phyloP scores from a whole-genome alignment of 129 eudicot genomes.

The Erigeron canadensis region DNA sequence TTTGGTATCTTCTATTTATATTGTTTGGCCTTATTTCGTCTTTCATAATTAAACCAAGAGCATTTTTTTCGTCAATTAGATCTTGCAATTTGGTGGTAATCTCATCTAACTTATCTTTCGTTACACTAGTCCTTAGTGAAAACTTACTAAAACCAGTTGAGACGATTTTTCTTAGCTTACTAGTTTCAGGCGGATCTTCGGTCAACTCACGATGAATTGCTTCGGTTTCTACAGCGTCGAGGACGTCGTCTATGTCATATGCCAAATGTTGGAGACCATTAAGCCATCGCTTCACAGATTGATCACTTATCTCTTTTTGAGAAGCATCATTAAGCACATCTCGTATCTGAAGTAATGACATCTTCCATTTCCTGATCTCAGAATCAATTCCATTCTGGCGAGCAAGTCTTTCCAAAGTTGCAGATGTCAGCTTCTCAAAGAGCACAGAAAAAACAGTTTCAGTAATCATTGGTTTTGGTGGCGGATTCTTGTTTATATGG shows the following conservation, averaged over 20 bases:
- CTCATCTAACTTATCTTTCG: neutral
- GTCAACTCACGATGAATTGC: too few species aligned
- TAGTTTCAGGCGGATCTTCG: too few species aligned
- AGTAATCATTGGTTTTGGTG: neutral
- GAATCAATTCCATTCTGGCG: neutral
- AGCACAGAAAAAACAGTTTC: neutral
- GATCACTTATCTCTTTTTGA: conserved; percentile 8
- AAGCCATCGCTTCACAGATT: conserved; percentile 6
- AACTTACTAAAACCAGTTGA: too few species aligned
- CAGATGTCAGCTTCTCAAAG: conserved; percentile 5
- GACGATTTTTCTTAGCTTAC: too few species aligned
- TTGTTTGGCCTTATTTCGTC: neutral
- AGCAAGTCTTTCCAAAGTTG: neutral
- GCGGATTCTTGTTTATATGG: too few species aligned
- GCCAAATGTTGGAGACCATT: conserved; percentile 10
- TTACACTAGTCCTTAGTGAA: too few species aligned
- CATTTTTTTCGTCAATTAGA: neutral
- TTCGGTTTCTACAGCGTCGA: neutral
- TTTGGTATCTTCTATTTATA: neutral
- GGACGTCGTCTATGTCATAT: conserved; percentile 12
- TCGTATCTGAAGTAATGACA: neutral
- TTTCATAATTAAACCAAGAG: neutral
- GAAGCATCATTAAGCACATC: conserved; percentile 15
- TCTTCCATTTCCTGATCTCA: conserved; percentile 5
- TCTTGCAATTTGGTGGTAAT: conserved; percentile 9